A percentile compares a stretch with the other conserved stretches of the same genome.
Evolutionary conservation across 163 green algal species (phyloP).

Genomic region (Scenedesmus sp.): DNA sequence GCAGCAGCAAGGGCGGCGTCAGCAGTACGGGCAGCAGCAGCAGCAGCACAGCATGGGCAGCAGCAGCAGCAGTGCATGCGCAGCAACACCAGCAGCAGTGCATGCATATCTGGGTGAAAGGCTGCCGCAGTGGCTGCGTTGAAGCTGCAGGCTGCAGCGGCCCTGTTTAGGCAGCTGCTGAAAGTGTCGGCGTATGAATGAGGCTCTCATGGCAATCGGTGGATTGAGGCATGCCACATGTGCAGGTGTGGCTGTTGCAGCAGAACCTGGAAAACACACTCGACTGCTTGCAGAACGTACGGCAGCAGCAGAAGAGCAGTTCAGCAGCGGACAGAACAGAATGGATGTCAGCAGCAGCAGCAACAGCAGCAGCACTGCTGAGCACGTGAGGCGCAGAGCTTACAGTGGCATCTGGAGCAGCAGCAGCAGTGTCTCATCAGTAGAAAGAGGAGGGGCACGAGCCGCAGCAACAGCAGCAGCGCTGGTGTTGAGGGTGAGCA

Average conservation of each 20-base stretch:
- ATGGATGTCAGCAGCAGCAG: no score
- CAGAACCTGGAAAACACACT: background rate
- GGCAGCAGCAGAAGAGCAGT: background rate
- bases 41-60: background rate
- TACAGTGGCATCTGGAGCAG: background rate
- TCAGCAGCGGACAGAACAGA: no score
- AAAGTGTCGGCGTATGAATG: background rate
- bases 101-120: no score
- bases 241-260: background rate
- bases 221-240: no score
- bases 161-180: background rate
- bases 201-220: no score
- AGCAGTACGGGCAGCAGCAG: background rate
- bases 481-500: no score
- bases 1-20: background rate
- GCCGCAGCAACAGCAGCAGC: background rate
- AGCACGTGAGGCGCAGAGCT: background rate
- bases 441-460: background rate
- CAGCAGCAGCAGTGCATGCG: background rate
- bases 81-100: no score
- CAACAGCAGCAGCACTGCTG: no score
- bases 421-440: background rate
- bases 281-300: no score
- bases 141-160: no score
- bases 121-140: no score